A percentile compares a stretch with the other conserved stretches of the same genome.
Evolutionary conservation across 2,329 filamentous ascomycete genomes (phyloP).

Genomic region (Scopulariopsis brevicaulis): DNA sequence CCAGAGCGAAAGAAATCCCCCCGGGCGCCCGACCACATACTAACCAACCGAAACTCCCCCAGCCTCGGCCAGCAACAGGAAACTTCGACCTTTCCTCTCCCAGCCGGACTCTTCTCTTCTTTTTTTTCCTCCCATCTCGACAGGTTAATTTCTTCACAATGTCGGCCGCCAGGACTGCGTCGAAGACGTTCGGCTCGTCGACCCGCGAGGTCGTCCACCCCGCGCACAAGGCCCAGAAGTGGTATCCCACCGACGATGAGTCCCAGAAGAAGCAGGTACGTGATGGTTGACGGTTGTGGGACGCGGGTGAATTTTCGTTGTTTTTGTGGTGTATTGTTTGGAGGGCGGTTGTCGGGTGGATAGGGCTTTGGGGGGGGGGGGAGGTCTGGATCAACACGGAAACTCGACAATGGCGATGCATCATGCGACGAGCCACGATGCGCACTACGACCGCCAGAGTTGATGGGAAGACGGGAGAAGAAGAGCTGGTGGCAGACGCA

Average conservation of each 20-base stretch:
- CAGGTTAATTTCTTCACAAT: constrained; percentile 25
- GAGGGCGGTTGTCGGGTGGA: not conserved
- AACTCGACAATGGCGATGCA: not conserved
- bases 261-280: constrained; percentile 87
- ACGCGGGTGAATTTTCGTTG: not conserved
- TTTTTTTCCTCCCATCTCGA: constrained; percentile 11
- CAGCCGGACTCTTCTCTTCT: not conserved
- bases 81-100: constrained; percentile 5
- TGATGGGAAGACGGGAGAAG: not conserved
- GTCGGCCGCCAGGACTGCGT: constrained; percentile 47
- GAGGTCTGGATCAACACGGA: not conserved
- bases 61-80: not conserved
- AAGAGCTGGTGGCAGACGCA: not conserved
- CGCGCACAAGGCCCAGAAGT: constrained; percentile 93
- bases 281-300: constrained; percentile 16
- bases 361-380: constrained; percentile 2
- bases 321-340: not conserved
- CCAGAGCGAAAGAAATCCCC: not conserved
- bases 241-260: constrained; percentile 95
- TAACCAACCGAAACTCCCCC: constrained; percentile 4
- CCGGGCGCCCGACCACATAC: not conserved
- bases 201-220: constrained; percentile 80
- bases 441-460: not conserved
- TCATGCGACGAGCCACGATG: not conserved
- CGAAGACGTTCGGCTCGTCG: constrained; percentile 97